A percentile compares a stretch with the other conserved stretches of the same genome.
These are phyloP conservation scores for Glaciozyma martinii DNA, from an alignment of 768 basidiomycete genomes.

Conservation along the genomic window DNA sequence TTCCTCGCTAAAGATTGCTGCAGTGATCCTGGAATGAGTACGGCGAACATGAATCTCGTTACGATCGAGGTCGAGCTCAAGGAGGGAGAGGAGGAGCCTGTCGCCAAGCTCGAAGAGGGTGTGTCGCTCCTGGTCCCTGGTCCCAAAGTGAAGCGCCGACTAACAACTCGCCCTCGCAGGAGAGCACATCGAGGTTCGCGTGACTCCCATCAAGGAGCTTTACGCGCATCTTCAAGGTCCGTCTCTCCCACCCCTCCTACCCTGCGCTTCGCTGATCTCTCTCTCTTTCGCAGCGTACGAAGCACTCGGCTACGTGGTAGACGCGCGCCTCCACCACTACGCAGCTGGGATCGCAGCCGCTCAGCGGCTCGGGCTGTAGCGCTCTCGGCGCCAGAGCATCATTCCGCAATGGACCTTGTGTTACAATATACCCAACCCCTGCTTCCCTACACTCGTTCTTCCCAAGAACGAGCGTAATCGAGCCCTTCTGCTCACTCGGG, in stretches of 20 bases:
- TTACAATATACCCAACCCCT: not conserved
- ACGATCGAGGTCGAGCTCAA: constrained; percentile 54
- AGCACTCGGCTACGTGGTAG: constrained; percentile 50
- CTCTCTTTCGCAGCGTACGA: constrained; percentile 37
- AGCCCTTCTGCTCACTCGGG: constrained; percentile 14
- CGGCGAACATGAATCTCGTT: constrained; percentile 83
- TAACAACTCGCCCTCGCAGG: constrained; percentile 41
- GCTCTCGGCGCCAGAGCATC: no score
- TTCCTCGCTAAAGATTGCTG: no score
- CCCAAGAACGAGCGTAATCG: no score
- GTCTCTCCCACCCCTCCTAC: constrained; percentile 26
- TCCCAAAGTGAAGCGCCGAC: not conserved
- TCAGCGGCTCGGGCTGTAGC: not conserved
- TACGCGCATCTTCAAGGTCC: constrained; percentile 58
- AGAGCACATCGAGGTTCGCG: constrained; percentile 67
- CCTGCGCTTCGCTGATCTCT: not conserved
- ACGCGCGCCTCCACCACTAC: constrained; percentile 68
- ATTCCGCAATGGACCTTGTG: not conserved
- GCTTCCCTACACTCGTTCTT: no score
- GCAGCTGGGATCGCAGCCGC: constrained; percentile 40
- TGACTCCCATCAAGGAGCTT: constrained; percentile 61
- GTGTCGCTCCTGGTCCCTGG: not conserved
- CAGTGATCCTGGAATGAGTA: constrained; percentile 66
- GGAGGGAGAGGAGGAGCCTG: constrained; percentile 46
- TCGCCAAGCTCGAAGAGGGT: constrained; percentile 58